These are phyloP conservation scores for Mycena crocata DNA, from an alignment of 768 basidiomycete genomes.

Conservation along the genomic window DNA sequence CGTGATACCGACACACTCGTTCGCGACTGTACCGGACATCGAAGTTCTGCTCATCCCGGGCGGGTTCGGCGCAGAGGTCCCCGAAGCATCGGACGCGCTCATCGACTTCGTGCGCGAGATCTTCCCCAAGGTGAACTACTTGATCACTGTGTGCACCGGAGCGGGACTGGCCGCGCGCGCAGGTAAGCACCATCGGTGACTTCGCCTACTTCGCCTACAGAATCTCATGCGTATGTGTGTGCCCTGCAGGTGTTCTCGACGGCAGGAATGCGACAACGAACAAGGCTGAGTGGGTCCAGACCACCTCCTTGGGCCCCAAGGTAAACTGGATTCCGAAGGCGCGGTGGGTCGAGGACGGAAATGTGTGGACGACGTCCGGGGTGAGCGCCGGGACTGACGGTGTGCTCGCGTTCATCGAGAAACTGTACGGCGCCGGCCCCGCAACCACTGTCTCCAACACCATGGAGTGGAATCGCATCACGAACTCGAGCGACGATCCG, in stretches of 20 bases:
- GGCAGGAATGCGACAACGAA: constrained; percentile 20
- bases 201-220: no score
- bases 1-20: constrained; percentile 13
- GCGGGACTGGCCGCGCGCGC: constrained; percentile 11
- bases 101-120: constrained; percentile 20
- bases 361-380: constrained; percentile 25
- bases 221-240: no score
- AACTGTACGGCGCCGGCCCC: constrained; percentile 22
- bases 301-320: constrained; percentile 16
- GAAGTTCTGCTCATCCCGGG: constrained; percentile 24
- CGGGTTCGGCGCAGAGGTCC: constrained; percentile 17
- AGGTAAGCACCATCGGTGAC: constrained; percentile 2
- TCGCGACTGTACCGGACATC: constrained; percentile 16
- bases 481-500: constrained; percentile 18
- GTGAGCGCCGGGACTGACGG: constrained; percentile 23
- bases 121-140: constrained; percentile 16
- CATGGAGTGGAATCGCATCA: constrained; percentile 20
- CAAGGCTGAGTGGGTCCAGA: constrained; percentile 20
- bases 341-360: constrained; percentile 22
- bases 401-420: constrained; percentile 22
- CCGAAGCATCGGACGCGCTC: constrained; percentile 18
- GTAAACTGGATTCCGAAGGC: constrained; percentile 21
- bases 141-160: constrained; percentile 22
- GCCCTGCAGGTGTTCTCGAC: no score
- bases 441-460: constrained; percentile 16